These are phyloP conservation scores for Platismatia glauca DNA, from an alignment of 495 filamentous ascomycete species.

Conservation along the genomic window DNA sequence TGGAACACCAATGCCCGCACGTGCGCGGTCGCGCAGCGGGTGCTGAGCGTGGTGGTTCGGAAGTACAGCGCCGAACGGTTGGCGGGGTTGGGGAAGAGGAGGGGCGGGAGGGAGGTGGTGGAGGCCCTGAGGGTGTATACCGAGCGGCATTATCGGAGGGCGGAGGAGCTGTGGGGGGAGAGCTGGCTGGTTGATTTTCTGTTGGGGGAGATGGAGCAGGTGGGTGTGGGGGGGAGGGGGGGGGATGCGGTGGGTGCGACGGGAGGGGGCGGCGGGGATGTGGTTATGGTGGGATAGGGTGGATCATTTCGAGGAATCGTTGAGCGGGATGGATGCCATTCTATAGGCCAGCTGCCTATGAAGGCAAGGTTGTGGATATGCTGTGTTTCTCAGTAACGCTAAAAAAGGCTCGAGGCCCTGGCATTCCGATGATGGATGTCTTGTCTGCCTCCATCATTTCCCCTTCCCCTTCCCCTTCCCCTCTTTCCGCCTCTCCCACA, in stretches of 20 bases:
- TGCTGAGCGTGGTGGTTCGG: slow-evolving; percentile 70
- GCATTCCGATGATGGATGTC: neutral
- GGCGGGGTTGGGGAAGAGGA: slow-evolving; percentile 40
- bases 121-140: slow-evolving; percentile 79
- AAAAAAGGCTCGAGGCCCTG: neutral
- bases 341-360: neutral
- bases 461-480: slow-evolving; percentile 39
- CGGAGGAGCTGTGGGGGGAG: slow-evolving; percentile 87
- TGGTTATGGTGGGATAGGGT: slow-evolving; percentile 4
- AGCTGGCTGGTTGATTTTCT: slow-evolving; percentile 92
- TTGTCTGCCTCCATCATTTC: neutral
- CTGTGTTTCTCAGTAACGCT: neutral
- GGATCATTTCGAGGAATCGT: neutral
- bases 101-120: slow-evolving; percentile 69
- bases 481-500: slow-evolving; percentile 81
- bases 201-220: slow-evolving; percentile 81
- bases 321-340: neutral
- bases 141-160: slow-evolving; percentile 77
- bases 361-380: neutral
- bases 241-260: slow-evolving; percentile 30
- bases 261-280: slow-evolving; percentile 28
- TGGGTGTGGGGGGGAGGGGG: slow-evolving; percentile 39
- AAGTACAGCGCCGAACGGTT: slow-evolving; percentile 67
- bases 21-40: slow-evolving; percentile 73
- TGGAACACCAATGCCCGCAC: slow-evolving; percentile 95